Evolutionary conservation across 176 grass and related monocot species (phyloP).

Genomic region (Triticum turgidum): DNA sequence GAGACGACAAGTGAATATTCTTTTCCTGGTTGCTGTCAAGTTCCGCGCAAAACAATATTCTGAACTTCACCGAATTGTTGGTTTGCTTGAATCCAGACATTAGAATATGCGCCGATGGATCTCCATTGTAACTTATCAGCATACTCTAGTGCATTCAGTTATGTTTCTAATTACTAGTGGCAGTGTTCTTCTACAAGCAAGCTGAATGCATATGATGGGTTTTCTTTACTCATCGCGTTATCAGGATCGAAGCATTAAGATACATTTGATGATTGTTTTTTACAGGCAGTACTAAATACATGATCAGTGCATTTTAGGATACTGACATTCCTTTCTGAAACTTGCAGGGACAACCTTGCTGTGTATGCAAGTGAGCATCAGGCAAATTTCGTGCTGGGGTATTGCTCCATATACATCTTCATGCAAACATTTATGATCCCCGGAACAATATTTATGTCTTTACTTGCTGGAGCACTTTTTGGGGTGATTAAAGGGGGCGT

Average conservation of each 20-base stretch:
- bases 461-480: slow-evolving; percentile 96
- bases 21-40: neutral
- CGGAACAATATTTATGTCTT: slow-evolving; percentile 98
- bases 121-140: neutral
- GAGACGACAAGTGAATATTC: neutral
- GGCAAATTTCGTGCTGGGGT: slow-evolving; percentile 87
- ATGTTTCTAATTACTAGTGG: neutral
- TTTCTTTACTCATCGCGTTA: neutral
- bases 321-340: slow-evolving; percentile 37
- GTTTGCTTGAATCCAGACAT: neutral
- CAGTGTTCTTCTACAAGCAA: neutral
- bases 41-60: neutral
- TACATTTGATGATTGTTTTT: neutral
- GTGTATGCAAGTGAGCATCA: slow-evolving; percentile 89
- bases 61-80: neutral
- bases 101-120: neutral
- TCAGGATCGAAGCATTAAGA: slow-evolving; percentile 14
- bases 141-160: slow-evolving; percentile 2
- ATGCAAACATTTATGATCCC: slow-evolving; percentile 99
- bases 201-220: neutral
- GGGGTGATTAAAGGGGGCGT: slow-evolving; percentile 83
- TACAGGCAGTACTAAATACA: neutral
- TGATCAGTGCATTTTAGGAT: neutral
- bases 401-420: slow-evolving; percentile 99
- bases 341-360: slow-evolving; percentile 90